Conservation (phyloP, 2,329 filamentous ascomycete species). For the Paramyrothecium sp. region DNA sequence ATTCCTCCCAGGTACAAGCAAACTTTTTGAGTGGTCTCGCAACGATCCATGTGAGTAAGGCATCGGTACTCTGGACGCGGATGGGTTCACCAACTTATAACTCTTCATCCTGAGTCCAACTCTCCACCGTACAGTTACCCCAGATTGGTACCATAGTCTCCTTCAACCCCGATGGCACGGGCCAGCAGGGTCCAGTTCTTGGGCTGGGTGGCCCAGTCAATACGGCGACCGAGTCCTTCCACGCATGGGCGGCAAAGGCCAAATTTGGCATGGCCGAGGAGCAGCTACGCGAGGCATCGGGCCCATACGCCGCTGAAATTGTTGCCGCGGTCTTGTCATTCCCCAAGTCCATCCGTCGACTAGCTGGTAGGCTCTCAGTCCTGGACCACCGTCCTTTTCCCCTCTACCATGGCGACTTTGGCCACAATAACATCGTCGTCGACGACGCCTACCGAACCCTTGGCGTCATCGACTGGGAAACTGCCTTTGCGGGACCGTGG, state of each 20-base stretch:
- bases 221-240: slow-evolving; percentile 8
- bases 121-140: slow-evolving; percentile 1
- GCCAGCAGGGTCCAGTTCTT: slow-evolving; percentile 5
- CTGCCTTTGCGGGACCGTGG: no score
- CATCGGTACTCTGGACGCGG: no score
- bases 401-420: no score
- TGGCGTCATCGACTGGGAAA: no score
- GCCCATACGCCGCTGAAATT: slow-evolving; percentile 7
- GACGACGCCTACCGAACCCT: no score
- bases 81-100: no score
- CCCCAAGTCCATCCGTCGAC: slow-evolving; percentile 2
- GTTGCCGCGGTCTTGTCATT: slow-evolving; percentile 5
- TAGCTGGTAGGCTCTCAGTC: slow-evolving; percentile 3
- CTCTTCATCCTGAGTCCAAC: no score
- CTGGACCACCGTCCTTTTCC: no score
- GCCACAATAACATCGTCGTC: no score
- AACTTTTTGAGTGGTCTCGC: neutral
- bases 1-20: slow-evolving; percentile 1
- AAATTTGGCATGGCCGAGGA: slow-evolving; percentile 5
- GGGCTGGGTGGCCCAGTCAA: slow-evolving; percentile 5
- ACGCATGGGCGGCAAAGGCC: slow-evolving; percentile 5
- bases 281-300: slow-evolving; percentile 6
- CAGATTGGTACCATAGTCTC: slow-evolving; percentile 5
- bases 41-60: no score
- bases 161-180: slow-evolving; percentile 4